Evolutionary conservation across 441 rosid species (phyloP).

Genomic region (Populus trichocarpa): DNA sequence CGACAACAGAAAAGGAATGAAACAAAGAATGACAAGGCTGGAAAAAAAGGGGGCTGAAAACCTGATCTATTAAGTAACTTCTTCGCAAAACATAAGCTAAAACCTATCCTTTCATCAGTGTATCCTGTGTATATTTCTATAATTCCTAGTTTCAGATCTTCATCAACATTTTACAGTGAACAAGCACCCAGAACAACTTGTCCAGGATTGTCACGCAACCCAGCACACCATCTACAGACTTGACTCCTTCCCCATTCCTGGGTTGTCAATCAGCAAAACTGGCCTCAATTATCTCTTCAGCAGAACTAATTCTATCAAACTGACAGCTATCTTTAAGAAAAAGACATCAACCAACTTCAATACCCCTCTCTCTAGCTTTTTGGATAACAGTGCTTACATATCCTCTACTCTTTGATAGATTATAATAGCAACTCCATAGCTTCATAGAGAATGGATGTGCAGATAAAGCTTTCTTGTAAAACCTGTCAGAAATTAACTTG

Average conservation of each 20-base stretch:
- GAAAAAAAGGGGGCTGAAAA: neutral
- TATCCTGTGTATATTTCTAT: constrained; percentile 23
- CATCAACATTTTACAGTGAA: constrained; percentile 10
- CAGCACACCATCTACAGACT: neutral
- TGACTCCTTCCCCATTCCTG: no score
- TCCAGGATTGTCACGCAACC: neutral
- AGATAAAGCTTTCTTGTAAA: constrained; percentile 56
- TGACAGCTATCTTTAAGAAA: neutral
- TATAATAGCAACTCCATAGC: constrained; percentile 53
- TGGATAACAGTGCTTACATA: constrained; percentile 30
- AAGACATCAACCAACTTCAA: constrained; percentile 33
- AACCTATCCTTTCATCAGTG: constrained; percentile 16
- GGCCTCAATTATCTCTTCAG: neutral
- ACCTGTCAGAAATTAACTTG: constrained; percentile 44
- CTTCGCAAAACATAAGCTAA: constrained; percentile 2
- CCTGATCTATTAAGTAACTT: neutral
- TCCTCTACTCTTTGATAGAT: constrained; percentile 28
- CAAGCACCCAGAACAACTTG: neutral
- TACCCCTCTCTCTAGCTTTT: constrained; percentile 64
- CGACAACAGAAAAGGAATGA: neutral
- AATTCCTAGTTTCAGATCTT: constrained; percentile 16
- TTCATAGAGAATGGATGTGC: constrained; percentile 69
- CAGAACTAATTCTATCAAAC: constrained; percentile 22
- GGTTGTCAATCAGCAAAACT: constrained; percentile 10
- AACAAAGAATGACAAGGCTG: neutral